Percentiles rank a stretch among this genome's conserved stretches.
Conservation (phyloP, 768 basidiomycete species). For the Lactarius vividus region DNA sequence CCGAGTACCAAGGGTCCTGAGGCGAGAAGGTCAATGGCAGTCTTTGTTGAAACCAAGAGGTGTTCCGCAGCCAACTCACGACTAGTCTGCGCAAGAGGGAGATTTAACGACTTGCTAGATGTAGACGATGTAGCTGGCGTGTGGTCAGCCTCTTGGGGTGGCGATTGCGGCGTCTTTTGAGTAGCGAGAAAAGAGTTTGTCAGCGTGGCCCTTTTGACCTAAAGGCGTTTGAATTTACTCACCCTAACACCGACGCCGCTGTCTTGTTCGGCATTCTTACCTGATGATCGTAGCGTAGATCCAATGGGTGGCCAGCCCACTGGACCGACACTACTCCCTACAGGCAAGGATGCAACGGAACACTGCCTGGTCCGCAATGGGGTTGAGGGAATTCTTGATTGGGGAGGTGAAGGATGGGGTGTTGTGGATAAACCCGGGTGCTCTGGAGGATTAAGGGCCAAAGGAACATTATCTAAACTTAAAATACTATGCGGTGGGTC, state of each 20-base stretch:
- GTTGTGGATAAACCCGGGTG: not conserved
- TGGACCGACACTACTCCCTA: not conserved
- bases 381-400: too few relatives aligned
- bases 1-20: slow-evolving; percentile 1
- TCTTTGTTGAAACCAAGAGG: not conserved
- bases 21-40: not conserved
- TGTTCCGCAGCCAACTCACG: not conserved
- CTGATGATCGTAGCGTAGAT: not conserved
- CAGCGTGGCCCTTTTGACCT: not conserved
- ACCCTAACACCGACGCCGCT: not conserved
- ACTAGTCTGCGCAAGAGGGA: not conserved
- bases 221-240: not conserved
- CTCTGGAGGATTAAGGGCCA: not conserved
- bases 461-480: not conserved
- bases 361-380: not conserved
- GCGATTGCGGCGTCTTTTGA: not conserved
- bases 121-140: not conserved
- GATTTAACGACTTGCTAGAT: not conserved
- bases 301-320: slow-evolving; percentile 23
- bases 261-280: not conserved
- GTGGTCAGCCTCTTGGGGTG: not conserved
- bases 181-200: not conserved
- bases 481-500: not conserved
- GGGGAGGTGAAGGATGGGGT: not conserved
- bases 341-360: slow-evolving; percentile 1